phyloP scores from a whole-genome alignment of 495 filamentous ascomycete species.

The Cairneyella variabilis region DNA sequence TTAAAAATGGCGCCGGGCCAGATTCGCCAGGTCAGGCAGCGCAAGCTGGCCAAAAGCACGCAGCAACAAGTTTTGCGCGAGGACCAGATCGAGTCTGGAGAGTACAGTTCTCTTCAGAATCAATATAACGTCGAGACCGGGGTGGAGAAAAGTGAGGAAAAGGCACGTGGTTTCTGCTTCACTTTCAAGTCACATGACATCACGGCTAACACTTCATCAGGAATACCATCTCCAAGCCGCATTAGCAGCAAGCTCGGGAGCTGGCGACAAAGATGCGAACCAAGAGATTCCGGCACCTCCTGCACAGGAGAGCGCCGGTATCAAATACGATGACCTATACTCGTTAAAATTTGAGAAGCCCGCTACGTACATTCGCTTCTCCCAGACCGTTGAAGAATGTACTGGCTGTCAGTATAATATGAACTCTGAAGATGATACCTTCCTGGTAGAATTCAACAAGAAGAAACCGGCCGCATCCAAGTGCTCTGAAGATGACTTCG shows the following conservation, averaged over 20 bases:
- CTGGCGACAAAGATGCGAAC: conserved; percentile 65
- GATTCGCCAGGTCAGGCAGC: conserved; percentile 50
- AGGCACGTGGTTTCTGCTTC: conserved; percentile 70
- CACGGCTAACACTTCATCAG: conserved; percentile 49
- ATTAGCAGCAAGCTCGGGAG: conserved; percentile 69
- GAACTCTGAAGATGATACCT: conserved; percentile 82
- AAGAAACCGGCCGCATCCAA: conserved; percentile 59
- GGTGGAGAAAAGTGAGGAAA: conserved; percentile 95
- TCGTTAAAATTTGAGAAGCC: conserved; percentile 74
- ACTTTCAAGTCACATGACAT: conserved; percentile 22
- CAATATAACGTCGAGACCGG: conserved; percentile 82
- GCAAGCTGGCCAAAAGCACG: conserved; percentile 88
- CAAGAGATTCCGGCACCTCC: conserved; percentile 83
- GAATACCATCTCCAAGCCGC: conserved; percentile 98
- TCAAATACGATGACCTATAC: conserved; percentile 86
- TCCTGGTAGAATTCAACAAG: conserved; percentile 77
- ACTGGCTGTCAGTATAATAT: conserved; percentile 83
- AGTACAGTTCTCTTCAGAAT: conserved; percentile 44
- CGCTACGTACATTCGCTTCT: conserved; percentile 93
- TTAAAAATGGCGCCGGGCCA: neutral
- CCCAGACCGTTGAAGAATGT: conserved; percentile 94
- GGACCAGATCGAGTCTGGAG: conserved; percentile 78
- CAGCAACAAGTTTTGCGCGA: conserved; percentile 81
- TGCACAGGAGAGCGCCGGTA: conserved; percentile 67
- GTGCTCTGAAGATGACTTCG: conserved; percentile 87